Base-by-base conservation (phyloP, 2,329 filamentous ascomycete species). In the Calcarisporium arbuscula region DNA sequence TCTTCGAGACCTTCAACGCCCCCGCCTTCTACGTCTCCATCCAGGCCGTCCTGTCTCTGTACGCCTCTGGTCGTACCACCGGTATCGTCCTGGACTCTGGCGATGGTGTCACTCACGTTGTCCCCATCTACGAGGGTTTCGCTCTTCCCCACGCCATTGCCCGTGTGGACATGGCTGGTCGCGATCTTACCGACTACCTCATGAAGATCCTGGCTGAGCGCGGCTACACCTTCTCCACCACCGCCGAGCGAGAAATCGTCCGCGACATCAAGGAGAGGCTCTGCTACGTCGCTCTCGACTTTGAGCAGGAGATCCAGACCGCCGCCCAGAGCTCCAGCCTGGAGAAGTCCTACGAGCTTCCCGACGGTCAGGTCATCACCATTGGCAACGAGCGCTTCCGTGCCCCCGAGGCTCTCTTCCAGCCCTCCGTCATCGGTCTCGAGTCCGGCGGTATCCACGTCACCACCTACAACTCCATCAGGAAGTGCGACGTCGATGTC, bases 251-350 rank as follows among this genome's bases (percentile, higher is more conserved):
- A 71, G 92, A 96, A 94, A 98, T 96, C 65, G 92, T 96, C 62
- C 90, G 92, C 77, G 92, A 98, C 69, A 96, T 98, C 79, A 98
- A 98, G 85, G 92, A 98, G 85, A 98, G 96, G 83, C 89, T 98
- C 60, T 98, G 92, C 83, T 98, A 98, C 75, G 92, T 96, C 63
- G 92, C 92, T 52, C 85, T 98, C 54, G 92, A 98, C 79, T 96
- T 98, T 60, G 92, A 98, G 80, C 92, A 98, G 80, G 92, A 98
- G 77, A 95, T 98, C 67, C 92, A 98, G 81, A 98, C 92, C 55
- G 92, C 92, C 57, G 89, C 88, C 66, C 92, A 98, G 80, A 94
- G 86, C 74, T 96, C 92, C 65, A 88, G 77, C 74, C 77, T 98
- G 67, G 92, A 98, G 85, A 96, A 96, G 83, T 96, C 92, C 36